phyloP scores from a whole-genome alignment of 2,329 filamentous ascomycete genomes.

The Ceratocystis harringtonii region DNA sequence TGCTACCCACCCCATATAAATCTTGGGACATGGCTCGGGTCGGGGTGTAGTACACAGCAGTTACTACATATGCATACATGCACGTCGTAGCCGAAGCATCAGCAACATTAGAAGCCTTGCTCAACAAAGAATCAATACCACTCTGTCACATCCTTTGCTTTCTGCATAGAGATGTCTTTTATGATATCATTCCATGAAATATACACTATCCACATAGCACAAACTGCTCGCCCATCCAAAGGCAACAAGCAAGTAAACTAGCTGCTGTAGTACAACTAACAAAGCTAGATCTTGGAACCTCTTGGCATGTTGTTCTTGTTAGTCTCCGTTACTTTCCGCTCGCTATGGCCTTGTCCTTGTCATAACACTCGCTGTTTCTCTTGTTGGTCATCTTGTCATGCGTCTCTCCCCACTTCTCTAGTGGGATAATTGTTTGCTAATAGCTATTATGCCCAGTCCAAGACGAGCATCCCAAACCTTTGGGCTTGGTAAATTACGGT shows the following conservation, averaged over 20 bases:
- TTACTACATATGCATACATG: not conserved
- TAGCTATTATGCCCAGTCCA: not conserved
- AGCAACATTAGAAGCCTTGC: not conserved
- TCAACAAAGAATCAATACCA: not conserved
- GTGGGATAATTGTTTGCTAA: not conserved
- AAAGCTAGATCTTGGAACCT: too few relatives aligned
- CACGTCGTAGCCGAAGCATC: not conserved
- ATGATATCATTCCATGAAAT: not conserved
- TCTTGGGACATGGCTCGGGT: not conserved
- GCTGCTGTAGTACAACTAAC: too few relatives aligned
- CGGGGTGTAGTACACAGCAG: not conserved
- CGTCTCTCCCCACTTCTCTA: not conserved
- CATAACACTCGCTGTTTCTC: too few relatives aligned
- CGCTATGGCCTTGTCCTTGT: too few relatives aligned
- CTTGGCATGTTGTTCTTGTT: too few relatives aligned
- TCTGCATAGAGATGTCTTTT: not conserved
- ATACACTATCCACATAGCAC: not conserved
- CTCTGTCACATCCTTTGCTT: not conserved
- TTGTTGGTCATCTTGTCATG: not conserved
- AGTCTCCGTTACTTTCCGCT: too few relatives aligned
- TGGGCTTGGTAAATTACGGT: not conserved
- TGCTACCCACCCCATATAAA: not conserved
- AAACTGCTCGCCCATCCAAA: not conserved
- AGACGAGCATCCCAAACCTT: not conserved
- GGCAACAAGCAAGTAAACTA: too few relatives aligned